Conservation (phyloP, 2,329 filamentous ascomycete species). For the Gremmenia infestans region DNA sequence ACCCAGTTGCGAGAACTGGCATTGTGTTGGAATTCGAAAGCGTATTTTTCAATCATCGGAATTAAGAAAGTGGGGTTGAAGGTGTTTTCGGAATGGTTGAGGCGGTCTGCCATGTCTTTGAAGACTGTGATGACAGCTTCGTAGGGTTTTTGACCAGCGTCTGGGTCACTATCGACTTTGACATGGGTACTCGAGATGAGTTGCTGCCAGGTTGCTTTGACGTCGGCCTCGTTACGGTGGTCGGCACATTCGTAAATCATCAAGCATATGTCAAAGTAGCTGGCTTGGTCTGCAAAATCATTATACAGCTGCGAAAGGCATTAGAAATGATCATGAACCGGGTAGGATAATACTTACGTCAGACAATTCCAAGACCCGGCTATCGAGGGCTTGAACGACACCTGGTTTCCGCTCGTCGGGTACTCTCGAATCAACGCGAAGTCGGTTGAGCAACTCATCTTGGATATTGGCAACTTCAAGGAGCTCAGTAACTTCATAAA, state of each 20-base stretch:
- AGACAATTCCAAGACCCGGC: conserved; percentile 70
- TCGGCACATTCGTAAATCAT: conserved; percentile 90
- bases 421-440: conserved; percentile 69
- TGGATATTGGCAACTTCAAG: conserved; percentile 94
- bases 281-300: conserved; percentile 80
- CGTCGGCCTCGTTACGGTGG: conserved; percentile 81
- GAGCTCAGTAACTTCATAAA: conserved; percentile 78
- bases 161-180: conserved; percentile 35
- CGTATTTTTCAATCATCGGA: conserved; percentile 58
- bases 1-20: conserved; percentile 38
- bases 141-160: conserved; percentile 53
- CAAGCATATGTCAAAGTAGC: conserved; percentile 90
- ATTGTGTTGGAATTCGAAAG: conserved; percentile 54
- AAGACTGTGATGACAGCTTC: conserved; percentile 63
- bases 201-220: conserved; percentile 77
- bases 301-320: conserved; percentile 69
- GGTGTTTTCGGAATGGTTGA: conserved; percentile 59
- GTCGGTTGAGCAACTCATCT: conserved; percentile 77
- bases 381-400: conserved; percentile 66
- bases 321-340: conserved; percentile 8
- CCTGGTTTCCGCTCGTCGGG: conserved; percentile 55
- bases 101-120: conserved; percentile 59
- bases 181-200: conserved; percentile 70
- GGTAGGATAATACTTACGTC: conserved; percentile 51
- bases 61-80: conserved; percentile 59